A percentile compares a stretch with the other conserved stretches of the same genome.
Evolutionary conservation across 768 basidiomycete genomes (phyloP).

Genomic region (Nevesoporus exiguus): DNA sequence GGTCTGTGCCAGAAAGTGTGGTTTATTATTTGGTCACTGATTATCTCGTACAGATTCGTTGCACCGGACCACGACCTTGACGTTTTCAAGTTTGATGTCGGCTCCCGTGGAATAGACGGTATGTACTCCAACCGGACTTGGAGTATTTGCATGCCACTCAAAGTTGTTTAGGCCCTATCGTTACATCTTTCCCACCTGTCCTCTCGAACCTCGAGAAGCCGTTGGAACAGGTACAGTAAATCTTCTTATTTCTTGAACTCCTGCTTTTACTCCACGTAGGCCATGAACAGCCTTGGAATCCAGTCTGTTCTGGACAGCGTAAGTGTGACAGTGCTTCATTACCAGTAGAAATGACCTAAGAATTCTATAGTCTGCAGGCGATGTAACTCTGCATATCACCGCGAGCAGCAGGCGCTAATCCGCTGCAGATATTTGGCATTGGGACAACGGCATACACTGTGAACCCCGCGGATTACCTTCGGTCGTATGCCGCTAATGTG

Average conservation of each 20-base stretch:
- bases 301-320: not conserved
- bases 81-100: not conserved
- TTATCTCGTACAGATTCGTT: not conserved
- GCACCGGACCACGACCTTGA: constrained; percentile 2
- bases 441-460: not conserved
- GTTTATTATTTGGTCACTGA: not conserved
- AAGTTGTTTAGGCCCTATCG: not conserved
- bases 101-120: not conserved
- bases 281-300: not conserved
- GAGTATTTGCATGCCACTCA: not conserved
- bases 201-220: constrained; percentile 1
- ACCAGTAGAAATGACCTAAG: not conserved
- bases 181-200: not conserved
- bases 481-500: constrained; percentile 3
- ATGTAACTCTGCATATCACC: not conserved
- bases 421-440: not conserved
- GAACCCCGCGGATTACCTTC: not conserved
- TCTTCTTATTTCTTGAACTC: not conserved
- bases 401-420: not conserved
- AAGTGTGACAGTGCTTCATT: not conserved
- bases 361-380: not conserved
- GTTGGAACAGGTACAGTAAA: not conserved
- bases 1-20: not conserved
- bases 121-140: not conserved
- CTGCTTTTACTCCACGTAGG: not conserved